Conservation (phyloP, 2,329 filamentous ascomycete species). For the Ceratocystis colombiana region DNA sequence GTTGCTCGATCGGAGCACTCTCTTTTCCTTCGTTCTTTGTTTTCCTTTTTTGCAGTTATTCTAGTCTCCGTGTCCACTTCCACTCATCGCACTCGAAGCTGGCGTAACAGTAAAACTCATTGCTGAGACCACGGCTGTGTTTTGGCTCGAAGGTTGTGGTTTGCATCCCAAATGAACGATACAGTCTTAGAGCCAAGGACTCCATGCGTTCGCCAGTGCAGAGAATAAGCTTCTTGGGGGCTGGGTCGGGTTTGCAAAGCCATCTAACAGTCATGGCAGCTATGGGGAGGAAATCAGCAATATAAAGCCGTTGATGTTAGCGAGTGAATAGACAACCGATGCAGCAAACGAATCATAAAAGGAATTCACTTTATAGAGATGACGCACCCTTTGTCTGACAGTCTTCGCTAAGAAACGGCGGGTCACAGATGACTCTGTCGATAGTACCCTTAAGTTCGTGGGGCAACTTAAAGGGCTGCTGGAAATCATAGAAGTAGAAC, state of each 20-base stretch:
- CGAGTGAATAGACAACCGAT: background rate
- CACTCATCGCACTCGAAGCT: constrained; percentile 58
- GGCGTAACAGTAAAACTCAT: constrained; percentile 71
- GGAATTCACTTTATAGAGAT: background rate
- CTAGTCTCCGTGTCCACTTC: constrained; percentile 34
- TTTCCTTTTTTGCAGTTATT: constrained; percentile 17
- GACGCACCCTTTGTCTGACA: constrained; percentile 64
- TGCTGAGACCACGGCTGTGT: constrained; percentile 64
- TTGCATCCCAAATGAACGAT: constrained; percentile 49
- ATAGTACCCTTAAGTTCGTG: constrained; percentile 52
- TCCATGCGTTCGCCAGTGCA: constrained; percentile 74
- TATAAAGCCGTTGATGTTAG: background rate
- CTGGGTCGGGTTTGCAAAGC: constrained; percentile 44
- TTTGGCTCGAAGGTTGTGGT: constrained; percentile 59
- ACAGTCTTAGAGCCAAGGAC: constrained; percentile 53
- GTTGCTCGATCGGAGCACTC: background rate
- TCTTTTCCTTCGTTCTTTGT: constrained; percentile 12
- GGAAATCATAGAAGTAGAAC: constrained; percentile 66
- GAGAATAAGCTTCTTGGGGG: constrained; percentile 44
- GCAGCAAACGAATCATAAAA: background rate
- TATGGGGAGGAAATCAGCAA: constrained; percentile 30
- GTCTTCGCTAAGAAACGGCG: constrained; percentile 68
- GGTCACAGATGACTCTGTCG: constrained; percentile 64
- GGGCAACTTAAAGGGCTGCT: constrained; percentile 56
- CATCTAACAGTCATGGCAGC: constrained; percentile 66